These are phyloP conservation scores for Lablab purpureus DNA, from an alignment of 306 rosid species.

Conservation along the genomic window DNA sequence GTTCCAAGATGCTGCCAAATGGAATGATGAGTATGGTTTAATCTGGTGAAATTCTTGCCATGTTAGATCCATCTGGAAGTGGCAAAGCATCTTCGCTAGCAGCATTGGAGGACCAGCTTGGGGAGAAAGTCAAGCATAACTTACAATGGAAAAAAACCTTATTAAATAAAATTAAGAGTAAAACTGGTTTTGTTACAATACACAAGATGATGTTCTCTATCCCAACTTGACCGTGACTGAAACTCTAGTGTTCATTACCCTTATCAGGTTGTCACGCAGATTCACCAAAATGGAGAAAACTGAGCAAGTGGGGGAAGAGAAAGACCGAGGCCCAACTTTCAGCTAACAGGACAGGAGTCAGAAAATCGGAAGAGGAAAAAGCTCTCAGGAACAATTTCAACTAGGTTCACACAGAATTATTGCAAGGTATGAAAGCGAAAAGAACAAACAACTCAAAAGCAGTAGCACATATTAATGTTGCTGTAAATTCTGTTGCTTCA, in stretches of 20 bases:
- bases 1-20: slow-evolving; percentile 59
- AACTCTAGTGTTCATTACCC: slow-evolving; percentile 66
- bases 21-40: slow-evolving; percentile 57
- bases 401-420: not conserved
- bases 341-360: no score
- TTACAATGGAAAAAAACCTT: slow-evolving; percentile 40
- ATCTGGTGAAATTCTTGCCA: slow-evolving; percentile 68
- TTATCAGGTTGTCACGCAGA: slow-evolving; percentile 56
- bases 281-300: slow-evolving; percentile 50
- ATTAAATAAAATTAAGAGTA: slow-evolving; percentile 55
- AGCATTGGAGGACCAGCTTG: slow-evolving; percentile 60
- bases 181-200: slow-evolving; percentile 58
- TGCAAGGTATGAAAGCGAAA: not conserved
- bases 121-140: slow-evolving; percentile 40
- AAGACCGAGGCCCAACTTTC: slow-evolving; percentile 54
- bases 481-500: slow-evolving; percentile 63
- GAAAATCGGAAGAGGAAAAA: no score
- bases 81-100: slow-evolving; percentile 72
- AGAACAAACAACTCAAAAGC: not conserved
- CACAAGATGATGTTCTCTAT: slow-evolving; percentile 61
- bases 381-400: not conserved
- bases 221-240: slow-evolving; percentile 61
- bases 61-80: slow-evolving; percentile 76
- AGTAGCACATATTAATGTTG: slow-evolving; percentile 32
- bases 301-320: slow-evolving; percentile 60